Evolutionary conservation across 2,329 filamentous ascomycete species (phyloP).

Genomic region (Hortaea werneckii): DNA sequence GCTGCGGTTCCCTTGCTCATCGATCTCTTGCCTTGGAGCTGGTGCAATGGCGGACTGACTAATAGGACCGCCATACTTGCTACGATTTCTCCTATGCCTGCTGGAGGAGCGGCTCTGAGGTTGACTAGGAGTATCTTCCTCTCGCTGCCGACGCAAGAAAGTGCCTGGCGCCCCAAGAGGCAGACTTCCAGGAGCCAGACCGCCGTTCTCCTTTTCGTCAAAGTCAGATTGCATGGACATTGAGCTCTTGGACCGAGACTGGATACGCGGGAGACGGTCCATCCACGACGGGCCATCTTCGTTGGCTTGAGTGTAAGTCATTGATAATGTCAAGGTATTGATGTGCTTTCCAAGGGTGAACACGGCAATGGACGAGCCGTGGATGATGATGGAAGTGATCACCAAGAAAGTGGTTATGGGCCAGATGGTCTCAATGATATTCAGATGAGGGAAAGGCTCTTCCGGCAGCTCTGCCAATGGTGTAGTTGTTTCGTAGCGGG

Average conservation of each 20-base stretch:
- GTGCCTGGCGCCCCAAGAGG: constrained; percentile 61
- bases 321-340: constrained; percentile 87
- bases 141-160: constrained; percentile 69
- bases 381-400: constrained; percentile 85
- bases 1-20: constrained; percentile 29
- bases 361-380: constrained; percentile 95
- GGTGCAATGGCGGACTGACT: constrained; percentile 84
- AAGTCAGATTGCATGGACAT: constrained; percentile 56
- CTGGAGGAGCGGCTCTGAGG: constrained; percentile 52
- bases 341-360: constrained; percentile 97
- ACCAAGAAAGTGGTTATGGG: constrained; percentile 91
- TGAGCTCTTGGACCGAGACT: constrained; percentile 70
- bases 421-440: constrained; percentile 81
- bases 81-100: constrained; percentile 50
- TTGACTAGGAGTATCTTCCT: constrained; percentile 60
- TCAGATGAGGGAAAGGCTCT: constrained; percentile 50
- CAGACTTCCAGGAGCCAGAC: constrained; percentile 56
- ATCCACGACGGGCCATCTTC: constrained; percentile 91
- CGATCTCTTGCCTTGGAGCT: constrained; percentile 27
- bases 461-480: constrained; percentile 57
- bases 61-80: constrained; percentile 72
- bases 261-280: constrained; percentile 74
- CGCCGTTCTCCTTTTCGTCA: constrained; percentile 43
- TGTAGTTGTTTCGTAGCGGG: constrained; percentile 51
- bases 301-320: constrained; percentile 87